Conservation (phyloP, 768 basidiomycete genomes). For the Rhizopogon salebrosus region DNA sequence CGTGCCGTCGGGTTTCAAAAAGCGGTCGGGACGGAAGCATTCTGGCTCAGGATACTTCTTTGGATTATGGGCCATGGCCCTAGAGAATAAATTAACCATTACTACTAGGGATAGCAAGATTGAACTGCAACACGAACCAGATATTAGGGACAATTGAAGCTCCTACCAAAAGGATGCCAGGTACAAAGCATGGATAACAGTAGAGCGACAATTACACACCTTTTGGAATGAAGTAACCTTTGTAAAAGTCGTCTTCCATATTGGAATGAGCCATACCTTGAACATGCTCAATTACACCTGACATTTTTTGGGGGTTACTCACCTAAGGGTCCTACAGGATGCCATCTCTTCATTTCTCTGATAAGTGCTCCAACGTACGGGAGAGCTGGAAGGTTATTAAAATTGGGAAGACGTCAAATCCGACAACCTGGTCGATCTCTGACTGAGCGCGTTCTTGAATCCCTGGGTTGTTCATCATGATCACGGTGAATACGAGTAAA, state of each 20-base stretch:
- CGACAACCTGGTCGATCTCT: not conserved
- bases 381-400: too few relatives aligned
- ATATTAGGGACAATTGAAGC: slow-evolving; percentile 8
- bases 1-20: slow-evolving; percentile 6
- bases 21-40: slow-evolving; percentile 7
- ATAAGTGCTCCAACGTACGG: not conserved
- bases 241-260: slow-evolving; percentile 15
- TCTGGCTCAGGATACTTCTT: slow-evolving; percentile 8
- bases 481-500: not conserved
- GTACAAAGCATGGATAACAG: not conserved
- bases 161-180: not conserved
- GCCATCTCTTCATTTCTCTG: not conserved
- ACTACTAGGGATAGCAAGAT: not conserved
- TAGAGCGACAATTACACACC: slow-evolving; percentile 15
- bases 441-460: slow-evolving; percentile 1
- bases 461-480: not conserved
- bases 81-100: not conserved
- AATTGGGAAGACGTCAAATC: not conserved
- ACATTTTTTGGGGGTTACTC: not conserved
- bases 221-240: slow-evolving; percentile 24
- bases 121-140: slow-evolving; percentile 4
- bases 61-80: slow-evolving; percentile 11
- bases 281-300: not conserved
- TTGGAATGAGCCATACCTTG: slow-evolving; percentile 18
- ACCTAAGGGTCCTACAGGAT: not conserved